These are phyloP conservation scores for Kwoniella mangroviensis DNA, from an alignment of 768 basidiomycete genomes.

Conservation along the genomic window DNA sequence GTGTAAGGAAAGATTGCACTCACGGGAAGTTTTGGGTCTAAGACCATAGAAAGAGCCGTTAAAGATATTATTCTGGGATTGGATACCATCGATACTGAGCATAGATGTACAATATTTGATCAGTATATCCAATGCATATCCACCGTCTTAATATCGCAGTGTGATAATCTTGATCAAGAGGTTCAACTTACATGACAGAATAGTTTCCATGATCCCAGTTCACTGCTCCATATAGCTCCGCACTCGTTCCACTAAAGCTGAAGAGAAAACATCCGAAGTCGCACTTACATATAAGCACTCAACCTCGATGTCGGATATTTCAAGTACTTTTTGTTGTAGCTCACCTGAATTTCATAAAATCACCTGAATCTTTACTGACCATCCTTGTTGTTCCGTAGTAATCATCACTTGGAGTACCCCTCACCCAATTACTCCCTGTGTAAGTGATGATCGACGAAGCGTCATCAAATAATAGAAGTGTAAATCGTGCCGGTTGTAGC, in stretches of 20 bases:
- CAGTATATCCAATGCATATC: neutral
- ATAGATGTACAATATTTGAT: no score
- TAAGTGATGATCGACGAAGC: constrained; percentile 15
- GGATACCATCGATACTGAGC: neutral
- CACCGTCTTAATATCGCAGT: no score
- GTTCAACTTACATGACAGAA: constrained; percentile 19
- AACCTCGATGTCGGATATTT: no score
- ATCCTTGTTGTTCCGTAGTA: constrained; percentile 7
- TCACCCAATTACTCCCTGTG: constrained; percentile 9
- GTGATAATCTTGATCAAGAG: no score
- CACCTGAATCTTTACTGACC: constrained; percentile 3
- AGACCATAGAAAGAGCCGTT: neutral
- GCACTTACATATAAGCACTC: no score
- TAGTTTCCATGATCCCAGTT: constrained; percentile 29
- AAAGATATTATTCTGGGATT: neutral
- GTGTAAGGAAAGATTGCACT: neutral
- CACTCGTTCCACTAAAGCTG: constrained; percentile 30
- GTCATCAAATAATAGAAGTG: constrained; percentile 30
- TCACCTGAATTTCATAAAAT: neutral
- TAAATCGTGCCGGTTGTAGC: neutral
- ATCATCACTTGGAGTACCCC: constrained; percentile 18
- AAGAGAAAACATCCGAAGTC: no score
- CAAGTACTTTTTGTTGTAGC: no score
- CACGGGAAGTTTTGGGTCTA: neutral
- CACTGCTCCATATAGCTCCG: constrained; percentile 24